A percentile compares a stretch with the other conserved stretches of the same genome.
phyloP scores from a whole-genome alignment of 1,284 basidiomycete species.

The Phaffia rhodozyma region DNA sequence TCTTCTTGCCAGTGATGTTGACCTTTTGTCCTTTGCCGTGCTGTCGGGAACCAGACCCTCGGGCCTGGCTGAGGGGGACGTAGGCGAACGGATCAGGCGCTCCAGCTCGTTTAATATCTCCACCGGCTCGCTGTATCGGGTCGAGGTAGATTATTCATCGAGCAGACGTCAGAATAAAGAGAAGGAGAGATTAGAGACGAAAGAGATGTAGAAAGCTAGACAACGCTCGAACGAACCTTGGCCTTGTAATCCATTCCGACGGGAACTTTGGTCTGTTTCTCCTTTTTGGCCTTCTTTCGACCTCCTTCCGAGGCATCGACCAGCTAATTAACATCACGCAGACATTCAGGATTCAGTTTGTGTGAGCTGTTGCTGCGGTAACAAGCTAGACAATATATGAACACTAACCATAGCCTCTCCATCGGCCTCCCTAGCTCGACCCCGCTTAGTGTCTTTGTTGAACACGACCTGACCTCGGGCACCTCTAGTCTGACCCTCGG shows the following conservation, averaged over 20 bases:
- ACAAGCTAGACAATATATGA: not conserved
- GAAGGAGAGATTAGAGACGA: constrained; percentile 3
- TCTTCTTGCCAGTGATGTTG: constrained; percentile 18
- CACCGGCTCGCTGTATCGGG: constrained; percentile 62
- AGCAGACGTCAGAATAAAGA: not conserved
- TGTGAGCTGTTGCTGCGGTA: constrained; percentile 26
- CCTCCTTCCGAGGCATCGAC: constrained; percentile 40
- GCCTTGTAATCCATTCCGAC: constrained; percentile 70
- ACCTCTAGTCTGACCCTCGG: constrained; percentile 78
- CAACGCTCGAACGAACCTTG: constrained; percentile 60
- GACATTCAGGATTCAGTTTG: constrained; percentile 40
- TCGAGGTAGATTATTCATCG: constrained; percentile 6
- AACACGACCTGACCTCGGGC: constrained; percentile 79
- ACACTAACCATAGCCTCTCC: constrained; percentile 30
- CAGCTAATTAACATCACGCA: constrained; percentile 46
- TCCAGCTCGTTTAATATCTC: constrained; percentile 76
- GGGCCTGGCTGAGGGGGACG: constrained; percentile 44
- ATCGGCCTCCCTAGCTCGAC: constrained; percentile 53
- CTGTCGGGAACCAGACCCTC: not conserved
- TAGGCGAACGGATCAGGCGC: constrained; percentile 85
- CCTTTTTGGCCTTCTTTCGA: constrained; percentile 41
- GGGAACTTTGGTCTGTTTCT: constrained; percentile 36
- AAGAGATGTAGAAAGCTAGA: not conserved
- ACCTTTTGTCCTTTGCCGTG: constrained; percentile 4
- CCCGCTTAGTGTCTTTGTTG: constrained; percentile 91